Evolutionary conservation across 1,139 yeast species (phyloP), one percentile per base, ranked within the genome.

Genomic region (Komagataea norvegica): DNA sequence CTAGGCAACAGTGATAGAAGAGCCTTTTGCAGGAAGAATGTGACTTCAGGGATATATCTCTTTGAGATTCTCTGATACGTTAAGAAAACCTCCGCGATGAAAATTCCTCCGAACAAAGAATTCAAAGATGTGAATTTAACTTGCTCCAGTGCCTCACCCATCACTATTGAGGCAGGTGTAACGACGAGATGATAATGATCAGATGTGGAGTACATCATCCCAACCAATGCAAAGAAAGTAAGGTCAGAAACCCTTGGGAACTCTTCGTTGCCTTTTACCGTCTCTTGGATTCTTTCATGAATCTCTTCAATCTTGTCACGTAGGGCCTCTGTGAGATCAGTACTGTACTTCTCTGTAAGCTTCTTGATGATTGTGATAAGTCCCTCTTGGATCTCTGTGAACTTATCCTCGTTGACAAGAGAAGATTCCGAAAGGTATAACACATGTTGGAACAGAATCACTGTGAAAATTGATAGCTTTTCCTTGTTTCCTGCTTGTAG

Each of bases 141-240:
- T 44, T 72, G 74, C 28, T 81, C 76, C 37, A 89, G 63, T 18
- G 77, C 68, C 59, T 87, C 91, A 38, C 81, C 75, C 67, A 88
- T 77, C 31, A 87, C 60, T 28, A 91, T 72, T 26, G 77, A 65
- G 2, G 93, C 73, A 3, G 97, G 96, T 0, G 96, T 88, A 5
- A 81, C 89, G 14, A 91, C 82, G 46, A 87, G 70, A 67, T 93
- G 97, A 60, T 86, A 91, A 56, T 88, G 93, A 67, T 93, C 99
- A 0, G 98, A 91, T 1, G 96, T 86, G 1, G 98, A 88, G 55
- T 84, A 93, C 9, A 89, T 57, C 40, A 72, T 66, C 8, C 96
- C 96, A 44, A 88, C 69, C 17, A 87, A 55, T 0, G 78, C 70
- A 53, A 82, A 85, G 43, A 81, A 73, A 6, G 85, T 63, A 42